Base-by-base conservation (phyloP, 164 flowering plant species). In the Annona cherimola region DNA sequence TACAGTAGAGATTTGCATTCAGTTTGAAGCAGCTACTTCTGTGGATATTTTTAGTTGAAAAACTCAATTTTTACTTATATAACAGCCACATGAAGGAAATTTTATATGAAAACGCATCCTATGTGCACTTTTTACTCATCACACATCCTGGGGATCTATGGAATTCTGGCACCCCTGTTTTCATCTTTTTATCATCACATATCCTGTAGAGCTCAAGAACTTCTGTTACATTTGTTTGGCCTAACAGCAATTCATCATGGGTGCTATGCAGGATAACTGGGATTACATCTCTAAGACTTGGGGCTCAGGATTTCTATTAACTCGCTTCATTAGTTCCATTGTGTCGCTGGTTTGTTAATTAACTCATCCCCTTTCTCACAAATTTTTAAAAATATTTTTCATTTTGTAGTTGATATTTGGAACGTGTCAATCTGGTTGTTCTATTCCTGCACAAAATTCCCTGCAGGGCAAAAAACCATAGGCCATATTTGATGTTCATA, bases 231-330 rank as follows among this genome's bases (percentile, higher is more conserved):
- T 50, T 50, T 50, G 57, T 9, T 50, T 63, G 42, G 18, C 41
- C 42, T 64, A 35, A 41, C 12, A 3, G n/a, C 41, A 3, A 39
- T 18, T 61, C 18, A 18, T 61, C 63, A 7, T 61, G 8, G 57
- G 57, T 20, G 7, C 16, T 5, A 35, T 64, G 67, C 87, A 94
- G 98, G 92, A 85, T 39, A 89, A 92, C 70, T 94, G 98, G 97
- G 92, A 89, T 42, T 69, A 83, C 75, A 88, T 94, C 46, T 74
- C 76, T 5, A 83, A 83, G 61, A 90, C 87, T 4, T 94, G 85
- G 79, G 95, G 96, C 41, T 78, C 92, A 62, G 97, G 97, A 68
- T 86, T 88, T 75, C 76, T 96, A 4, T 63, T 96, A 2, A 81
- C 90, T 11, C 88, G 90, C 73, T 93, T 93, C 77, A 79, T 96